Evolutionary conservation across 352 stramenopile species (phyloP), one percentile per base, ranked within the genome.

Genomic region (Peronospora destructor): DNA sequence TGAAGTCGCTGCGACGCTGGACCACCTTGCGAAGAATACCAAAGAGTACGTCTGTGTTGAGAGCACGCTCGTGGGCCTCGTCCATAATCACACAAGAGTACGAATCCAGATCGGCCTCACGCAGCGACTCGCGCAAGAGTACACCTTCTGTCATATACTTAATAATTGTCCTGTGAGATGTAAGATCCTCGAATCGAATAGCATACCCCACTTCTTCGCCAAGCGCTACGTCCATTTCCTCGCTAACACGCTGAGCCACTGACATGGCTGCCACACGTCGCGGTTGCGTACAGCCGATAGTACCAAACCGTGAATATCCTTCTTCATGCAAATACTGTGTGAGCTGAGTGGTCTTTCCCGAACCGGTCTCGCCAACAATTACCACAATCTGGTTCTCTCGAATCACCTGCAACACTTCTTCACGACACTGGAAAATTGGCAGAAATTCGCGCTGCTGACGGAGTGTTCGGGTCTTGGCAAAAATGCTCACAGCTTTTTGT

Each of bases 351-450:
- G 96, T 99, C 67, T 99, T 98, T 28, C 94, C 91, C 3, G 82
- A 96, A 16, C 96, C 95, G 4, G 96, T 99, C 63, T 99, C 96
- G 19, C 96, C 96, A 7, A 99, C 95, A 61, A 99, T 97, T 47
- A 99, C 94, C 7, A 98, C 90, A 52, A 99, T 91, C 60, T 97
- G 90, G 63, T 99, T 98, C 61, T 99, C 96, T 23, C 94, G 82
- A 47, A 99, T 95, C 12, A 98, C 88, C 38, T 97, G 88, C 30
- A 99, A 49, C 23, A 99, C 65, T 50, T 98, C 94, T 21, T 98
- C 90, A 5, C 95, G 87, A 28, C 64, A 99, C 76, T 76, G 87
- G 70, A 89, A 98, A 34, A 98, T 96, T 0, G 96, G 96, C 5
- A 99, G 72, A 55, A 95, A 98, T 53, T 97, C 85, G 0, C 96